Evolutionary conservation across 768 basidiomycete genomes (phyloP).

Genomic region (Rhodosporidiobolus odoratus): DNA sequence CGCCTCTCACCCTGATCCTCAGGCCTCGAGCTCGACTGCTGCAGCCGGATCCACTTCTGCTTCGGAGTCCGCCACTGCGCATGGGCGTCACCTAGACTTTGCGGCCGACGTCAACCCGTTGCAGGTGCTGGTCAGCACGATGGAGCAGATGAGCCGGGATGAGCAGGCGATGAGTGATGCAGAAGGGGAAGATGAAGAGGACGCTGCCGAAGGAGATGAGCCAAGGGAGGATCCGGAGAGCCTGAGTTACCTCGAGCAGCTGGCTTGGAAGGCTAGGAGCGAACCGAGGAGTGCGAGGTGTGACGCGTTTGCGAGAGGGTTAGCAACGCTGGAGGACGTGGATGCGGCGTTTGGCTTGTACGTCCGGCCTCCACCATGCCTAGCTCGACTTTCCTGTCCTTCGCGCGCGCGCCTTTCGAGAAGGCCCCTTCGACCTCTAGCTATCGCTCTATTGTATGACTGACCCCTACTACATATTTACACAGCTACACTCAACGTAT

Average conservation of each 20-base stretch:
- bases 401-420: too few species aligned
- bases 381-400: background rate
- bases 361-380: background rate
- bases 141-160: constrained; percentile 22
- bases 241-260: constrained; percentile 12
- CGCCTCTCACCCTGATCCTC: too few species aligned
- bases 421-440: too few species aligned
- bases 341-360: constrained; percentile 27
- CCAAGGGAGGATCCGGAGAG: background rate
- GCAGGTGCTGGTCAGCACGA: constrained; percentile 26
- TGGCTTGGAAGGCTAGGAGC: constrained; percentile 5
- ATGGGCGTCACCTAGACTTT: constrained; percentile 4
- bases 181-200: background rate
- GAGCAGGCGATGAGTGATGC: constrained; percentile 12
- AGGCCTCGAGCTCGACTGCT: background rate
- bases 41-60: background rate
- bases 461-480: background rate
- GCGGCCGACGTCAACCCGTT: constrained; percentile 23
- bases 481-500: constrained; percentile 27
- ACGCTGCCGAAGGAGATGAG: too few species aligned
- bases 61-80: background rate
- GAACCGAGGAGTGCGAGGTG: constrained; percentile 11
- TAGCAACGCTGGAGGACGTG: constrained; percentile 29
- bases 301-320: constrained; percentile 23
- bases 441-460: too few species aligned